Base-by-base conservation (phyloP, 208 protist genomes). In the Novymonas esmeraldas region DNA sequence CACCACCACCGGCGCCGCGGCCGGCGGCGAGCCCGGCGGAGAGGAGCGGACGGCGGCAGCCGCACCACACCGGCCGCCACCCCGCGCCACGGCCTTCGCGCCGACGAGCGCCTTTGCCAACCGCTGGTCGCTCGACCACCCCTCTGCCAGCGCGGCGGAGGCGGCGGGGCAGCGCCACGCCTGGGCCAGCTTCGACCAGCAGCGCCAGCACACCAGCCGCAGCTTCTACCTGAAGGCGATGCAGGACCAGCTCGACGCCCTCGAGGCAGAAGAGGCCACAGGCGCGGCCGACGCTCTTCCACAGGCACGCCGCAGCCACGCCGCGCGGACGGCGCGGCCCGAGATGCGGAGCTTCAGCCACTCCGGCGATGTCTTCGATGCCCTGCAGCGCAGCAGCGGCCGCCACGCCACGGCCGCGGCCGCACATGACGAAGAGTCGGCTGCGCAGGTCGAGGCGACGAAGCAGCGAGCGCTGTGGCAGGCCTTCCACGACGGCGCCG, bases 121-220 rank as follows among this genome's bases (percentile, higher is more conserved):
- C 34, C 68, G 81, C 20, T 87, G 81, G 79, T 33, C 28, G 24
- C 64, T 75, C 3, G 82, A 87, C 45, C 64, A 86, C 45, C 61
- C 73, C 2, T 54, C 22, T 2, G 45, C 70, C 0, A 64, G 70
- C 0, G 58, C 70, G 1, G 76, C 74, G 6, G 80, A 82, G 38
- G 49, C 85, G 6, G 42, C 62, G 20, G 56, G 64, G 24, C 72
- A 87, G 46, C 54, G 42, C 6, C 39, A 29, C 3, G 73, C 81
- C 28, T 83, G 82, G 79, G 58, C 59, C 20, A 61, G 16, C 18
- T 64, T 77, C 31, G 72, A 76, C 6, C 59, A 70, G 36, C 63
- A 77, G 51, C 39, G 64, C 14, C 78, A 80, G 18, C 65, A 49
- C 6, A 39, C 33, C 9, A 60, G 46, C 16, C 65, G 69, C 18